Base-by-base conservation (phyloP, 495 filamentous ascomycete genomes). In the Xylaria nigripes region DNA sequence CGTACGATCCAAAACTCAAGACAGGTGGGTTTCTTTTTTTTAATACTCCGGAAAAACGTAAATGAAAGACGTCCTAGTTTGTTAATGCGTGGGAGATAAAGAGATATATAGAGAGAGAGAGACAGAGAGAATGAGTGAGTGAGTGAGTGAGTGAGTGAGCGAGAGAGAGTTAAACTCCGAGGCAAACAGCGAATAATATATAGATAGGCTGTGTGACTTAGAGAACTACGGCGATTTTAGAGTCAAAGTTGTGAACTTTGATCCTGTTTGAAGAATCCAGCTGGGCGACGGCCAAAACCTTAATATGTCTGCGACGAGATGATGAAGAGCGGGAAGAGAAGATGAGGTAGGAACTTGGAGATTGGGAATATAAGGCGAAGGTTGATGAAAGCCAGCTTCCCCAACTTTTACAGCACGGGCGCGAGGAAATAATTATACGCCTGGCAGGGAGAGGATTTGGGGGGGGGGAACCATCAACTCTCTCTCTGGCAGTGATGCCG, bases 211-310 rank as follows among this genome's bases (percentile, higher is more conserved):
- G n/a, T n/a, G n/a, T 34, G 34, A 30, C n/a, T 32, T 23, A 32
- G 23, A 42, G 32, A 42, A 43, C 30, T n/a, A 42, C 29, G 34
- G 27, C 23, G 51, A 18, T 22, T 46, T 7, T 29, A 25, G 2
- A 40, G 42, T 38, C 24, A 48, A 38, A 18, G 44, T 32, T 45
- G 23, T 30, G 19, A 43, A 47, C 32, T 24, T 48, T 48, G 24
- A 21, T 55, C 19, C 36, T 29, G 45, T 29, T n/a, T 21, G 23
- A 45, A 44, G 19, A 49, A 50, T 32, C 40, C 24, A 30, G 34
- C 24, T 38, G 29, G 46, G 32, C 46, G 46, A 36, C 18, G 38
- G 53, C 40, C 36, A 19, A 55, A 48, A 55, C 40, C 40, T 44
- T 55, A 55, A 49, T 49, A 12, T 5, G 38, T 25, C n/a, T 38